Base-by-base conservation (phyloP, 768 basidiomycete genomes). In the Saitozyma sp. region DNA sequence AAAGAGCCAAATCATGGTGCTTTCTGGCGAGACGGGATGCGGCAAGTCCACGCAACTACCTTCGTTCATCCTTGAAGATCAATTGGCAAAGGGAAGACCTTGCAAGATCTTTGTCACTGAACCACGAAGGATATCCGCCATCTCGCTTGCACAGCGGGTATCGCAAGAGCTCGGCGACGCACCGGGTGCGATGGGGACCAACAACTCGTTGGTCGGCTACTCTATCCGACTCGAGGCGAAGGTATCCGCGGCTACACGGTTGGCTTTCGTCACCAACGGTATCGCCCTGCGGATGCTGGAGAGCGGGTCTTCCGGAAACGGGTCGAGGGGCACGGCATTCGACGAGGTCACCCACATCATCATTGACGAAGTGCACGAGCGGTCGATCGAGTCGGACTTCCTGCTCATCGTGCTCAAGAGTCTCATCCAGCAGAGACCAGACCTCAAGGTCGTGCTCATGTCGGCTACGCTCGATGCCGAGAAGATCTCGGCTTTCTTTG, bases 271-370 rank as follows among this genome's bases (percentile, higher is more conserved):
- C 14, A 96, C 93, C 3, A 91, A 92, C 70, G 95, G 95, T 67
- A 95, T 99, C 63, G 93, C 95, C 0, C 81, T 98, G 29, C 87
- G 96, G 49, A 97, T 97, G 96, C 81, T 99, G n/a, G 95, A 99
- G 82, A 84, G 86, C 39, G 89, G 89, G 4, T 86, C 86, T 20
- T 87, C 88, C 5, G 83, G 83, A 48, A 29, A 5, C 29, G 85
- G 83, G 16, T 88, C 88, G 8, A 85, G 85, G 65, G 87, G 87
- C n/a, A 87, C 86, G 8, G 88, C 90, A 2, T 90, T 97, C 66
- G 92, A 95, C 73, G 94, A 97, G 66, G 87, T 97, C 58, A 97
- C 96, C n/a, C 93, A 96, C 73, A 87, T 99, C 75, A 89, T 99
- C 62, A 89, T 98, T 49, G 95, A 99, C 69, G 95, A 99, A 82